phyloP scores from a whole-genome alignment of 306 rosid species.

The Sicyos baderoa region DNA sequence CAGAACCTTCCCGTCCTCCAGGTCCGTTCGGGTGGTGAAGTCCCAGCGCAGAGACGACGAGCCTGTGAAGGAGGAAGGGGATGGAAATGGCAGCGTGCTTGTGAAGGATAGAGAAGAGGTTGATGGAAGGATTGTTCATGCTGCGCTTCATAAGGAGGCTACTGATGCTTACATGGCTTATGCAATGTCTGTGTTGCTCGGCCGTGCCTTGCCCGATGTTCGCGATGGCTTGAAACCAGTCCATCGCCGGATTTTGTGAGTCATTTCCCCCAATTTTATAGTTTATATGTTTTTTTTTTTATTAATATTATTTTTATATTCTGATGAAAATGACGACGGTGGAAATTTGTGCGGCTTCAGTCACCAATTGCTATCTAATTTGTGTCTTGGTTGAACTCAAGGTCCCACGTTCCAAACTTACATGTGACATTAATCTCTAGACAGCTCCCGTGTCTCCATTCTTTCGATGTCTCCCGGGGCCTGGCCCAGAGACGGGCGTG shows the following conservation, averaged over 20 bases:
- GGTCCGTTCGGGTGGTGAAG: too few species aligned
- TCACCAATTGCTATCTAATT: not conserved
- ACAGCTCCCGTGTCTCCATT: too few species aligned
- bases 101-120: constrained; percentile 29
- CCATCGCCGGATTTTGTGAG: constrained; percentile 88
- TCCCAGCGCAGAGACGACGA: constrained; percentile 30
- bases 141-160: constrained; percentile 71
- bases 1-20: not conserved
- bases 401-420: too few species aligned
- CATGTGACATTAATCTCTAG: too few species aligned
- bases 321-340: not conserved
- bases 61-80: constrained; percentile 14
- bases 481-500: too few species aligned
- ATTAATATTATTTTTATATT: too few species aligned
- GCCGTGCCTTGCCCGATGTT: constrained; percentile 92
- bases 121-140: constrained; percentile 39
- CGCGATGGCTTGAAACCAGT: constrained; percentile 97
- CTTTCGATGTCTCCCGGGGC: too few species aligned
- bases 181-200: constrained; percentile 70
- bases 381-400: too few species aligned
- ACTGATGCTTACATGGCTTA: constrained; percentile 83
- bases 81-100: constrained; percentile 44
- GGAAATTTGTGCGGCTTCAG: not conserved
- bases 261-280: not conserved
- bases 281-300: not conserved